Percentiles rank a stretch among this genome's conserved stretches.
Evolutionary conservation across 805 yeast species (phyloP).

Genomic region (Pichia cephalocereana): DNA sequence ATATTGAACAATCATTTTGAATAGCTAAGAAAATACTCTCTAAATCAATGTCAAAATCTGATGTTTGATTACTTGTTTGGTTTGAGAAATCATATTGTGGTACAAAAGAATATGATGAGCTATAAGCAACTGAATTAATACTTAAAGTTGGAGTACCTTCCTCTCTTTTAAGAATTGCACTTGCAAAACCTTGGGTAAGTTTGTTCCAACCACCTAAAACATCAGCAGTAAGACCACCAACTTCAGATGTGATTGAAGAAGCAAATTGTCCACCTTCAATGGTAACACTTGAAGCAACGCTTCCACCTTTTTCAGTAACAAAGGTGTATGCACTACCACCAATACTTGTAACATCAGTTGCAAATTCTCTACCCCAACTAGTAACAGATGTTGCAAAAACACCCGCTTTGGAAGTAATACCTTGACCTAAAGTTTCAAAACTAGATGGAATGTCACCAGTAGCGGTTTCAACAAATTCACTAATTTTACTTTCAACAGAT

Average conservation of each 20-base stretch:
- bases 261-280: not conserved
- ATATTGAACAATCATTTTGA: conserved; percentile 8
- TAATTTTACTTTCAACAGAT: conserved; percentile 3
- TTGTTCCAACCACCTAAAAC: not conserved
- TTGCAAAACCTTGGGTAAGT: not conserved
- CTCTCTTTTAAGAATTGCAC: not conserved
- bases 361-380: conserved; percentile 1
- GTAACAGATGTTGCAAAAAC: conserved; percentile 3
- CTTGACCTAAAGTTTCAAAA: conserved; percentile 1
- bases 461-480: not conserved
- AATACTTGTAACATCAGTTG: conserved; percentile 5
- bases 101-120: not conserved
- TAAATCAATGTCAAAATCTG: not conserved
- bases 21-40: not conserved
- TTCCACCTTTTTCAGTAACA: not conserved
- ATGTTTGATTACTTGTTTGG: not conserved
- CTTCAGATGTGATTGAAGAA: not conserved
- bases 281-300: not conserved
- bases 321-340: not conserved
- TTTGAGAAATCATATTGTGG: not conserved
- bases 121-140: not conserved
- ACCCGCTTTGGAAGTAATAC: conserved; percentile 5
- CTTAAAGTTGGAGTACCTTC: not conserved
- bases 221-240: not conserved
- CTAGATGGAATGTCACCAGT: not conserved